phyloP scores from a whole-genome alignment of 2,329 filamentous ascomycete genomes.

The Colletotrichum noveboracense region DNA sequence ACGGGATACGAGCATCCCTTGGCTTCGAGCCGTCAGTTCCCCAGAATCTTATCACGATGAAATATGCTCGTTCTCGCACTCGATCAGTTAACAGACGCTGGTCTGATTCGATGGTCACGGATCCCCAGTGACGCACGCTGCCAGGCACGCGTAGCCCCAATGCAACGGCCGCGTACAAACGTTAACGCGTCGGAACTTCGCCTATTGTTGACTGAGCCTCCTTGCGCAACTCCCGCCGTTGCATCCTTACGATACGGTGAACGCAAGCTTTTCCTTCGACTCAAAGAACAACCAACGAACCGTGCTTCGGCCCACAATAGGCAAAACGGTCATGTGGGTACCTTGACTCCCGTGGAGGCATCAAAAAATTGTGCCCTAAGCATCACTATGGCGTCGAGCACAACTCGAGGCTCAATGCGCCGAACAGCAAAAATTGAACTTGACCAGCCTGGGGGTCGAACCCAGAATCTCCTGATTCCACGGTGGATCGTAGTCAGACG shows the following conservation, averaged over 20 bases:
- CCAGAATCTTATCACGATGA: background rate
- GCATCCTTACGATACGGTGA: background rate
- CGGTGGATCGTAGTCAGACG: slow-evolving; percentile 45
- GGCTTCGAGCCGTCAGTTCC: background rate
- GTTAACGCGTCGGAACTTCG: background rate
- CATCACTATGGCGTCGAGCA: background rate
- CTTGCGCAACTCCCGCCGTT: background rate
- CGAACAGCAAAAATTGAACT: background rate
- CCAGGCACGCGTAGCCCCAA: background rate
- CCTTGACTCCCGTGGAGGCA: background rate
- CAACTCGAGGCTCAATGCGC: background rate
- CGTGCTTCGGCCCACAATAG: slow-evolving; percentile 4
- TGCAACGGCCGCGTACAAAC: background rate
- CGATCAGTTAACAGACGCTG: background rate
- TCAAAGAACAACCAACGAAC: slow-evolving; percentile 13
- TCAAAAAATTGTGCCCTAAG: background rate
- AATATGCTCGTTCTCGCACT: background rate
- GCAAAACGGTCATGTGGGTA: background rate
- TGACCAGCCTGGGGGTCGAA: slow-evolving; percentile 23
- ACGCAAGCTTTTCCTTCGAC: slow-evolving; percentile 5
- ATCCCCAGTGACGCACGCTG: background rate
- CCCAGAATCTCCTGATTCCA: slow-evolving; percentile 22
- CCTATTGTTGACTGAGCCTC: background rate
- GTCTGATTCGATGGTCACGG: background rate
- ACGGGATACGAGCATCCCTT: slow-evolving; percentile 14